Evolutionary conservation across 139 green algal species (phyloP).

Genomic region (Chlorella vulgaris): DNA sequence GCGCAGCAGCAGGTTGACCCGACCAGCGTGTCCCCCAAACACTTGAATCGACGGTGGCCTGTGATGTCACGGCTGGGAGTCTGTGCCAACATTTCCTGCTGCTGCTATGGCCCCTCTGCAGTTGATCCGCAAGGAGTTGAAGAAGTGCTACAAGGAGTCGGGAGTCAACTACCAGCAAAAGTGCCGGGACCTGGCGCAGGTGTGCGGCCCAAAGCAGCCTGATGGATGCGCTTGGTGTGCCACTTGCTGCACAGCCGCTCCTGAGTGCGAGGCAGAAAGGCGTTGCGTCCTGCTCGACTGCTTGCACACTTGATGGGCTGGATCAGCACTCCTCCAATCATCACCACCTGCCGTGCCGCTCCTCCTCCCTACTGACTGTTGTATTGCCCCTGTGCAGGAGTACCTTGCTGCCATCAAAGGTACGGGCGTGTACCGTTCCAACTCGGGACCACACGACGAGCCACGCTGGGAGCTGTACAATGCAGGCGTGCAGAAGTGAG

Average conservation of each 20-base stretch:
- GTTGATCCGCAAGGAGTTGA: slow-evolving; percentile 40
- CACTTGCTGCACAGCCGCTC: no score
- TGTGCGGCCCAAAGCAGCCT: background rate
- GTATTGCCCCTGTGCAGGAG: slow-evolving; percentile 1
- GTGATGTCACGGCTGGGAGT: background rate
- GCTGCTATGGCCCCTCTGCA: background rate
- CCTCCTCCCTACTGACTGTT: background rate
- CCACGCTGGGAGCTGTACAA: slow-evolving; percentile 38
- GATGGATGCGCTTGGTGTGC: no score
- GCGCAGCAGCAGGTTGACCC: no score
- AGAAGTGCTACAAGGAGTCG: slow-evolving; percentile 48
- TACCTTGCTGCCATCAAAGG: slow-evolving; percentile 49
- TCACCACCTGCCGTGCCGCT: background rate
- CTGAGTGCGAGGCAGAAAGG: no score
- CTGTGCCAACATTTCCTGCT: background rate
- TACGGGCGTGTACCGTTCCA: slow-evolving; percentile 41
- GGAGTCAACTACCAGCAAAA: slow-evolving; percentile 44
- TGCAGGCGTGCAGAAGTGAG: background rate
- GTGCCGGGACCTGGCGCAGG: slow-evolving; percentile 40
- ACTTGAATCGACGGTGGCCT: no score
- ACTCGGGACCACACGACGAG: slow-evolving; percentile 38
- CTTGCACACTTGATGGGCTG: no score
- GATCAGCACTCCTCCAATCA: background rate
- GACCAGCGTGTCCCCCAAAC: no score
- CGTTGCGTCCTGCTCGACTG: no score